phyloP scores from a whole-genome alignment of 2,329 filamentous ascomycete genomes.

The Setomelanomma holmii region DNA sequence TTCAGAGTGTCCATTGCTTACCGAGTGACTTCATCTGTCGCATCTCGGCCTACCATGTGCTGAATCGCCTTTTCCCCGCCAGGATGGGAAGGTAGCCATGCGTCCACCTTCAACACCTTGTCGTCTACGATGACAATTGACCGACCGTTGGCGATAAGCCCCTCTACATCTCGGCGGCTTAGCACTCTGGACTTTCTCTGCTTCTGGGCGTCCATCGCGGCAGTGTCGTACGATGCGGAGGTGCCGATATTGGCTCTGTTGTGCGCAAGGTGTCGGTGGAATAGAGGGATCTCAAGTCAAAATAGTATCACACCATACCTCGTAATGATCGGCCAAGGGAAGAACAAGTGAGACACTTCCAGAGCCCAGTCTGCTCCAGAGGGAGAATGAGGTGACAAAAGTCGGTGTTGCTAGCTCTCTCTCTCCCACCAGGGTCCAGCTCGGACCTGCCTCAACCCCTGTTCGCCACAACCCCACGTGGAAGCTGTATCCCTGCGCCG shows the following conservation, averaged over 20 bases:
- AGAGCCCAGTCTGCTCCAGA: background rate
- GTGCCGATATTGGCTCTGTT: background rate
- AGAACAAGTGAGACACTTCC: background rate
- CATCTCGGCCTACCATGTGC: constrained; percentile 94
- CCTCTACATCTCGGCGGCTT: constrained; percentile 74
- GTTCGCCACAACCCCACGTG: constrained; percentile 3
- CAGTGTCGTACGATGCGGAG: constrained; percentile 4
- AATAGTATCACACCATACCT: background rate
- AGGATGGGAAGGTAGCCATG: constrained; percentile 88
- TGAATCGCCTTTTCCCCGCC: constrained; percentile 89
- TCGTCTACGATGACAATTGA: constrained; percentile 82
- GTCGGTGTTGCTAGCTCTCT: constrained; percentile 9
- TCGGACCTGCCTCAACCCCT: constrained; percentile 13
- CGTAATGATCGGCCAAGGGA: background rate
- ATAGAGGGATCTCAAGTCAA: background rate
- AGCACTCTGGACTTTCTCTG: constrained; percentile 58
- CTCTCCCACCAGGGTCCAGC: constrained; percentile 6
- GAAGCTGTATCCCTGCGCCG: background rate
- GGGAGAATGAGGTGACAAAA: constrained; percentile 23
- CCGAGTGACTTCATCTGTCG: constrained; percentile 92
- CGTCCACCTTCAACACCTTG: constrained; percentile 84
- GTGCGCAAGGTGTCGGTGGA: background rate
- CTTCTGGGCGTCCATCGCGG: constrained; percentile 35
- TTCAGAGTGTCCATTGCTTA: constrained; percentile 57
- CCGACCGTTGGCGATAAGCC: constrained; percentile 80